phyloP scores from a whole-genome alignment of 2,329 filamentous ascomycete species.

The Neopestalotiopsis sp. region DNA sequence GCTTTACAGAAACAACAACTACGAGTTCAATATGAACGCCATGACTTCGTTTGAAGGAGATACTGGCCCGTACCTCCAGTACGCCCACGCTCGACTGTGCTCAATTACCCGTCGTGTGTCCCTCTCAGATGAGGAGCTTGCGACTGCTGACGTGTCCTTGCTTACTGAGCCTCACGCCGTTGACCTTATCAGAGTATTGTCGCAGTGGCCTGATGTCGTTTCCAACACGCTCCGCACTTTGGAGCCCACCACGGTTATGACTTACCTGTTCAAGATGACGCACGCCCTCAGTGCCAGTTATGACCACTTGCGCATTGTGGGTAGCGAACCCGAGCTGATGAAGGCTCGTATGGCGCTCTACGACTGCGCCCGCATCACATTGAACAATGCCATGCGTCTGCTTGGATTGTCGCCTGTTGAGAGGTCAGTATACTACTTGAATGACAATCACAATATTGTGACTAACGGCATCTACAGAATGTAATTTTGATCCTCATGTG shows the following conservation, averaged over 20 bases:
- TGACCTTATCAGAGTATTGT: constrained; percentile 73
- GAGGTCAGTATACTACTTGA: constrained; percentile 40
- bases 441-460: neutral
- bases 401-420: constrained; percentile 81
- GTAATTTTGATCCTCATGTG: constrained; percentile 3
- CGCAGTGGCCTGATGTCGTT: constrained; percentile 85
- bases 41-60: constrained; percentile 79
- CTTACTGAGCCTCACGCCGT: constrained; percentile 64
- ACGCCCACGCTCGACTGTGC: constrained; percentile 68
- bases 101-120: constrained; percentile 43
- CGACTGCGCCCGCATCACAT: constrained; percentile 73
- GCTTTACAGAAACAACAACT: constrained; percentile 46
- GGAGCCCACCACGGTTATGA: constrained; percentile 72
- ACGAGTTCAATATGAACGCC: constrained; percentile 72
- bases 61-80: constrained; percentile 76
- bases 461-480: neutral
- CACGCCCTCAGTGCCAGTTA: constrained; percentile 82
- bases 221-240: constrained; percentile 84
- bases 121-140: constrained; percentile 44
- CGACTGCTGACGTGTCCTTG: constrained; percentile 61
- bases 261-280: constrained; percentile 71
- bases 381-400: constrained; percentile 83
- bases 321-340: constrained; percentile 75
- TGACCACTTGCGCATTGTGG: constrained; percentile 82
- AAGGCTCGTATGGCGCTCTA: constrained; percentile 79